phyloP scores from a whole-genome alignment of 257 asterid species.

The Salvia rosmarinus region DNA sequence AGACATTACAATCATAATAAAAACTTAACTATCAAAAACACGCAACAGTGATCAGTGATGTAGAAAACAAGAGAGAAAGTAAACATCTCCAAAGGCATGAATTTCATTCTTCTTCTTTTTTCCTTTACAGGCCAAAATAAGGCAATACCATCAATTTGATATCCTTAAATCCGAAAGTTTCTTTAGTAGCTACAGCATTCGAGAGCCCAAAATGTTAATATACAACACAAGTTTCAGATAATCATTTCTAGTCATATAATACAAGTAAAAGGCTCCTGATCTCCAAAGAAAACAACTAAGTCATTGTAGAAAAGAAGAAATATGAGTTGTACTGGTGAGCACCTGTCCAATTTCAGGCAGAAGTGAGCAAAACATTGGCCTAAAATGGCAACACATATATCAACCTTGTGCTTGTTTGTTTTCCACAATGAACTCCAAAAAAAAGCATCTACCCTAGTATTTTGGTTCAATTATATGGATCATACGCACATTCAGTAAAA shows the following conservation, averaged over 20 bases:
- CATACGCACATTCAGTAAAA: too few species aligned
- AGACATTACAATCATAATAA: constrained; percentile 9
- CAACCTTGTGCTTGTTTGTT: neutral
- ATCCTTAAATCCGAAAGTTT: neutral
- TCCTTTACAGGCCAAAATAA: neutral
- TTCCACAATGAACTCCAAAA: neutral
- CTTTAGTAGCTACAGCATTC: neutral
- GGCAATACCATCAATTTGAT: constrained; percentile 1
- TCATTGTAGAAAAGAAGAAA: neutral
- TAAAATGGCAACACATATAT: neutral
- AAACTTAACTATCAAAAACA: neutral
- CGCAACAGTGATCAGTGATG: neutral
- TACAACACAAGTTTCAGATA: neutral
- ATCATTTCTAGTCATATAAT: neutral
- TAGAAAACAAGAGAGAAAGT: neutral
- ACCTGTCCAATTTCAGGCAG: neutral
- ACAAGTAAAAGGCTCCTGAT: neutral
- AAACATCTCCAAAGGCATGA: neutral
- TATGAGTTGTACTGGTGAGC: neutral
- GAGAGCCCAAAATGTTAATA: constrained; percentile 1
- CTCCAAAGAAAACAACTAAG: neutral
- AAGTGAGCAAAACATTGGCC: neutral
- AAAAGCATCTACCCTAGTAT: neutral
- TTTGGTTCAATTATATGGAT: neutral
- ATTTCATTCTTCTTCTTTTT: neutral